Evolutionary conservation across 768 basidiomycete species (phyloP).

Genomic region (Agaricus subrufescens): DNA sequence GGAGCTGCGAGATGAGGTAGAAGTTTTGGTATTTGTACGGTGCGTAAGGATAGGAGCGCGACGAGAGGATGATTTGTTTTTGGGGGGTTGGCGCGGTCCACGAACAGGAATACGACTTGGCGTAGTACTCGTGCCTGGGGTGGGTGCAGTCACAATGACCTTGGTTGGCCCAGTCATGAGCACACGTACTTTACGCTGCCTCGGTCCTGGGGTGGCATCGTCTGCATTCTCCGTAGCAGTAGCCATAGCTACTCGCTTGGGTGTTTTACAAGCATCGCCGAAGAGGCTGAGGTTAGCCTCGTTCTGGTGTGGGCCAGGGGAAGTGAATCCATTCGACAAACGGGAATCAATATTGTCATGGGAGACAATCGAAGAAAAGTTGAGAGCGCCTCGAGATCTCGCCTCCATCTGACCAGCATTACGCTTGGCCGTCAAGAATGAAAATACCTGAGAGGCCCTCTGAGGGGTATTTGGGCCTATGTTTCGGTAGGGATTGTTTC

Average conservation of each 20-base stretch:
- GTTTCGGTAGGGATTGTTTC: constrained; percentile 13
- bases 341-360: constrained; percentile 10
- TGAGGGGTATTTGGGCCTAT: constrained; percentile 49
- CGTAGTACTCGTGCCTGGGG: constrained; percentile 33
- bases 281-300: background rate
- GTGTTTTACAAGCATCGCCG: background rate
- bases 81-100: constrained; percentile 35
- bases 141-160: constrained; percentile 52
- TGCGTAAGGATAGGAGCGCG: constrained; percentile 23
- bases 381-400: constrained; percentile 34
- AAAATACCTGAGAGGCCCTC: constrained; percentile 73
- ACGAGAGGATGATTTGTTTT: constrained; percentile 20
- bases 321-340: constrained; percentile 12
- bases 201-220: constrained; percentile 11
- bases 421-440: constrained; percentile 52
- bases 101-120: constrained; percentile 32
- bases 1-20: constrained; percentile 4
- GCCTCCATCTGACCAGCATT: constrained; percentile 32
- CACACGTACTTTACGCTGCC: constrained; percentile 30
- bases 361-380: constrained; percentile 30
- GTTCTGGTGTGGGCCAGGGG: background rate
- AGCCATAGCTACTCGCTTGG: background rate
- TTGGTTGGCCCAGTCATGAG: constrained; percentile 44
- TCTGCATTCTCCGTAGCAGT: constrained; percentile 8
- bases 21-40: constrained; percentile 15